Evolutionary conservation across 164 flowering plant genomes (phyloP).

Genomic region (Echeveria elegans): DNA sequence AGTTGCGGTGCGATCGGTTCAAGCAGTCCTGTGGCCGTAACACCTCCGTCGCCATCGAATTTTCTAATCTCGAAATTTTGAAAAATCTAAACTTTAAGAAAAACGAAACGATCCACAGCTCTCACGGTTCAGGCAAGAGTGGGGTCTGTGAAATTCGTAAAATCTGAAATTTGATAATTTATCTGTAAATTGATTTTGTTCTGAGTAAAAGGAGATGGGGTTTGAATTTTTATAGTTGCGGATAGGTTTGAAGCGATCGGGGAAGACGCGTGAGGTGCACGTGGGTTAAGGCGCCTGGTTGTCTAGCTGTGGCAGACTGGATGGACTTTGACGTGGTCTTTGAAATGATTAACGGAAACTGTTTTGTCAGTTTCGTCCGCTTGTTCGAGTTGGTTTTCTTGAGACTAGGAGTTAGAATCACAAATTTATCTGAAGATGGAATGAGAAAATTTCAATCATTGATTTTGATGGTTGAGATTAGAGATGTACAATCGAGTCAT

Average conservation of each 20-base stretch:
- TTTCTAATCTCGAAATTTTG: no score
- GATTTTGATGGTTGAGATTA: no score
- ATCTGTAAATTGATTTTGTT: not conserved
- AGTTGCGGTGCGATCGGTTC: not conserved
- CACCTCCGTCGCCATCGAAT: slow-evolving; percentile 5
- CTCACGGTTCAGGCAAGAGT: slow-evolving; percentile 1
- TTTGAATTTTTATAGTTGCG: not conserved
- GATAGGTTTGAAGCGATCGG: not conserved
- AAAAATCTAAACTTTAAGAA: no score
- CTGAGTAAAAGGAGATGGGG: not conserved
- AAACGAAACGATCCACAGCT: not conserved
- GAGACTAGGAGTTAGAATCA: no score
- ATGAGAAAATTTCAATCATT: no score
- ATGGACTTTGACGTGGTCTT: slow-evolving; percentile 2
- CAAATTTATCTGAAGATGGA: no score
- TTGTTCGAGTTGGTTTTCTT: not conserved
- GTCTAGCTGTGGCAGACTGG: not conserved
- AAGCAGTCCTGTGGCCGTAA: slow-evolving; percentile 5
- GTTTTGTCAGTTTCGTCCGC: not conserved
- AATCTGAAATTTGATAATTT: not conserved
- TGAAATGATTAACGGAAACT: slow-evolving; percentile 2
- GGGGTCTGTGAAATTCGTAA: not conserved
- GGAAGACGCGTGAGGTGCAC: not conserved
- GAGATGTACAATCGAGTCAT: no score
- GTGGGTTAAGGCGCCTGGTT: not conserved